Evolutionary conservation across 805 yeast genomes (phyloP), one percentile per base, ranked within the genome.

Genomic region (Metschnikowia cerradonensis): DNA sequence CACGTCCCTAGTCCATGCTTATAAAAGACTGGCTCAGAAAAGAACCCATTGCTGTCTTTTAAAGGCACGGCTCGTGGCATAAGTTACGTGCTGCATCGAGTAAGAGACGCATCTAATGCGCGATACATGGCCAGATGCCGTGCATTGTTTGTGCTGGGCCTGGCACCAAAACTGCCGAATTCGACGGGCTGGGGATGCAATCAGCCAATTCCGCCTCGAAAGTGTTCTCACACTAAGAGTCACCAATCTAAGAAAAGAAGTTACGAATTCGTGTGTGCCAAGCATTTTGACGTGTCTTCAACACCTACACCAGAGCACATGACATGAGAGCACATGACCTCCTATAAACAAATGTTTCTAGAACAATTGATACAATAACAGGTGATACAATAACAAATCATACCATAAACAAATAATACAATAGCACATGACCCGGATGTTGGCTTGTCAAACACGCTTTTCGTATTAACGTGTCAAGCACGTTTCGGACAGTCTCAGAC

Each of bases 41-140:
- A 19, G 40, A 20, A 4, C 8, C 14, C 14, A 37, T 37, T 3
- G n/a, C 20, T 11, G n/a, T 37, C 26, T 37, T 19, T 19, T 15
- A 20, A 37, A 14, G 26, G 40, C 13, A 37, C 38, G 38, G 38
- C 38, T 35, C 11, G 17, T 40, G 43, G 32, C 20, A 26, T 26
- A 4, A 33, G 43, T n/a, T 15, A 14, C 32, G 43, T 26, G 43
- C n/a, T 40, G 43, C 43, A 11, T 26, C 43, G 43, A 40, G 43
- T 40, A 40, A n/a, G 11, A n/a, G 43, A 26, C 43, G 43, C 43
- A 40, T 14, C 22, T 14, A 15, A 14, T 15, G 43, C 43, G 34
- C 43, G 43, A 40, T 40, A 13, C 34, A 15, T 26, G 32, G 41
- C 43, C 43, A 40, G 26, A 40, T 40, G 43, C 43, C 43, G 43